A percentile compares a stretch with the other conserved stretches of the same genome.
phyloP scores from a whole-genome alignment of 2,329 filamentous ascomycete species.

The Biscogniauxia marginata region DNA sequence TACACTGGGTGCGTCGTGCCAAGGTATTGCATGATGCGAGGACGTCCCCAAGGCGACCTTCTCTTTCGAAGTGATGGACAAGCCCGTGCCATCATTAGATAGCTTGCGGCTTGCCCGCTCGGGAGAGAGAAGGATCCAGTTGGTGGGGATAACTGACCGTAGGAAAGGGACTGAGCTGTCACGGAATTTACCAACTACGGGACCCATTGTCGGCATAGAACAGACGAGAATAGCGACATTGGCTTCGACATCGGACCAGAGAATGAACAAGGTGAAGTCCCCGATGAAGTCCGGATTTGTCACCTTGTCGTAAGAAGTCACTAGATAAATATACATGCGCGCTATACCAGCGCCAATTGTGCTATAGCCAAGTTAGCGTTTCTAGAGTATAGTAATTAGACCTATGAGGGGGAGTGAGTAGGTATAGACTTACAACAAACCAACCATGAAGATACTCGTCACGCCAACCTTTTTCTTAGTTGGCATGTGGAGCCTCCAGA shows the following conservation, averaged over 20 bases:
- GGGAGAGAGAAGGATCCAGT: too few species aligned
- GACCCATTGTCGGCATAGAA: conserved; percentile 7
- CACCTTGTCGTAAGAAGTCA: conserved; percentile 12
- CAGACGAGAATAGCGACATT: conserved; percentile 15
- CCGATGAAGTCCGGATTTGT: conserved; percentile 17
- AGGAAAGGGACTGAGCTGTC: too few species aligned
- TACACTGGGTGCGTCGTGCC: too few species aligned
- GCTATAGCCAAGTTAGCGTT: conserved; percentile 3
- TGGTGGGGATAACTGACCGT: too few species aligned
- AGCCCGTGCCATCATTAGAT: too few species aligned
- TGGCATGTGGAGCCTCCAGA: conserved; percentile 10
- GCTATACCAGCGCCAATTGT: conserved; percentile 15
- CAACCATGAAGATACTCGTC: conserved; percentile 9
- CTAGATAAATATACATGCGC: conserved; percentile 12
- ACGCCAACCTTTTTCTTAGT: conserved; percentile 9
- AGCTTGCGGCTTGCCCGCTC: too few species aligned
- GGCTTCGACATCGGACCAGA: conserved; percentile 16
- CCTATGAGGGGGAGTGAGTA: too few species aligned
- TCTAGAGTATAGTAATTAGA: too few species aligned
- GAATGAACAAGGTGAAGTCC: conserved; percentile 12
- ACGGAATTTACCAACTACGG: too few species aligned
- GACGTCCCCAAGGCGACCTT: too few species aligned
- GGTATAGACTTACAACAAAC: conserved; percentile 13
- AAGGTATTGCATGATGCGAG: too few species aligned
- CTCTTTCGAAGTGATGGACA: too few species aligned